phyloP scores from a whole-genome alignment of 2,329 filamentous ascomycete genomes.

The Blastomyces emzantsi region DNA sequence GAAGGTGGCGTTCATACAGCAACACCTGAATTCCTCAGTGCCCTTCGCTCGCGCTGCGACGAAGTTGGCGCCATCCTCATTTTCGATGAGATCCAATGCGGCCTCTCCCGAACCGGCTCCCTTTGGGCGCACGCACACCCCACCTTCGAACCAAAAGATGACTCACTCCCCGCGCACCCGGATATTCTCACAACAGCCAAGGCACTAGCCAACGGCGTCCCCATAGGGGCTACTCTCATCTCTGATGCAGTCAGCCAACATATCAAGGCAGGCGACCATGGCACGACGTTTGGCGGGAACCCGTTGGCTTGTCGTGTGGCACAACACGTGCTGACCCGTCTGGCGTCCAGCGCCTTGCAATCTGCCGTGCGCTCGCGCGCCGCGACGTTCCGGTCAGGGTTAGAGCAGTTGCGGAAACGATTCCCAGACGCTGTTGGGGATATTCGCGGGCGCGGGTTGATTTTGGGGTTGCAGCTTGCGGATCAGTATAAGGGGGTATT shows the following conservation, averaged over 20 bases:
- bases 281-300: slow-evolving; percentile 90
- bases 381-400: slow-evolving; percentile 49
- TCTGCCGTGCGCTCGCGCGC: slow-evolving; percentile 60
- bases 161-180: slow-evolving; percentile 62
- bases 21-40: slow-evolving; percentile 69
- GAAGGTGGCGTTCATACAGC: slow-evolving; percentile 88
- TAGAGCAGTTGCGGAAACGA: slow-evolving; percentile 47
- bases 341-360: slow-evolving; percentile 64
- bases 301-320: slow-evolving; percentile 76
- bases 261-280: slow-evolving; percentile 71
- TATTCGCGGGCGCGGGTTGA: slow-evolving; percentile 72
- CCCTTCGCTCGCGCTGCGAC: slow-evolving; percentile 74
- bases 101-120: slow-evolving; percentile 72
- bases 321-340: slow-evolving; percentile 71
- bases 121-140: slow-evolving; percentile 81
- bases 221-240: slow-evolving; percentile 74
- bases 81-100: slow-evolving; percentile 97
- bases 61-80: slow-evolving; percentile 83
- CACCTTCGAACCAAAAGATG: slow-evolving; percentile 40
- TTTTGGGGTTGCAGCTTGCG: slow-evolving; percentile 75
- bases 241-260: slow-evolving; percentile 59
- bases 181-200: slow-evolving; percentile 93
- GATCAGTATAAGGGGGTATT: slow-evolving; percentile 51
- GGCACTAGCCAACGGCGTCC: slow-evolving; percentile 92
- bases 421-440: slow-evolving; percentile 68